Evolutionary conservation across 306 rosid genomes (phyloP), one percentile per base, ranked within the genome.

Genomic region (Castanea sativa): DNA sequence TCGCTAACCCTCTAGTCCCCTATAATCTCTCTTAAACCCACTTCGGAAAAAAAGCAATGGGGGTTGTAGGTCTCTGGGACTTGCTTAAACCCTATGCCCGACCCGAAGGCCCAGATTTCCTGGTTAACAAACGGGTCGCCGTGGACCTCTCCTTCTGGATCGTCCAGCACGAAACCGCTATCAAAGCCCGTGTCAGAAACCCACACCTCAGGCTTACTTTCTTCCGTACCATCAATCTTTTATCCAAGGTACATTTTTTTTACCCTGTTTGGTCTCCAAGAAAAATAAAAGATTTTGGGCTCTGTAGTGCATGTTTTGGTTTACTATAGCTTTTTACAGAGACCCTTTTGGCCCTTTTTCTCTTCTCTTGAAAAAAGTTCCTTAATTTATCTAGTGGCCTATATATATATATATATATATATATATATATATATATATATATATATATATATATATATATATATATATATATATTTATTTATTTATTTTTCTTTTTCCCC

Each of bases 101-200:
- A 38, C 73, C 72, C 74, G 93, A 91, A 86, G 97, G 93, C 67
- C 89, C 89, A 65, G 96, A 95, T 88, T 95, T 92, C 90, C 89
- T 92, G 79, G 89, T 94, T 78, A 84, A 95, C 94, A 95, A 95
- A 87, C 97, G 99, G 57, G 94, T 95, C 52, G 99, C 97, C 56
- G 89, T 95, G 49, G 99, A 95, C 83, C 95, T 95, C 29, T 91
- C 98, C 18, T 88, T 87, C 79, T 95, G 98, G 99, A 91, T 95
- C 69, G 92, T 95, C 23, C 94, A 90, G 84, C 98, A 91, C 55
- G 90, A 87, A 82, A 90, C 86, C 78, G 98, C 97, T 4, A 74
- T 95, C 55, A 91, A 87, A 76, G 33, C 71, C 64, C 59, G 72
- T 78, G 94, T 85, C 15, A 85, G 86, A 4, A 91, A 88, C 21